phyloP scores from a whole-genome alignment of 139 green algal genomes.

The Microglena sp. region DNA sequence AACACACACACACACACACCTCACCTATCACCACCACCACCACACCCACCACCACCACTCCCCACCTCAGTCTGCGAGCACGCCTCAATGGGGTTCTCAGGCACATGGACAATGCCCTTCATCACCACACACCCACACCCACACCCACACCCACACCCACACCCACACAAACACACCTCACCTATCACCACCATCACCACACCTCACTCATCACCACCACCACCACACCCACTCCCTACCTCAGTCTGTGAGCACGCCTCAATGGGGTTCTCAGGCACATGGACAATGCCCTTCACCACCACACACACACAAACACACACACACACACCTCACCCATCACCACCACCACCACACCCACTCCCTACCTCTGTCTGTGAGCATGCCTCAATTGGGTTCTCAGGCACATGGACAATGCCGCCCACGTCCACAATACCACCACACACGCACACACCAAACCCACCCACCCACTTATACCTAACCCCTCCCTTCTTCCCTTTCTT shows the following conservation, averaged over 20 bases:
- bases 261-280: constrained; percentile 46
- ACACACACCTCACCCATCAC: background rate
- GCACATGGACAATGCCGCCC: constrained; percentile 46
- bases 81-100: too few species aligned
- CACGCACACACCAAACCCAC: too few species aligned
- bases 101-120: constrained; percentile 1
- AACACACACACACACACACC: too few species aligned
- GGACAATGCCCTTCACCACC: constrained; percentile 43
- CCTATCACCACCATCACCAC: background rate
- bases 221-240: too few species aligned
- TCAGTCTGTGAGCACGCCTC: constrained; percentile 73
- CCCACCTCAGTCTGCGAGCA: too few species aligned
- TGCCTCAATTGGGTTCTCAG: constrained; percentile 51
- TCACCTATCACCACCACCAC: too few species aligned
- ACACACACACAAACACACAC: background rate
- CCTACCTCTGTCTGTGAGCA: constrained; percentile 79
- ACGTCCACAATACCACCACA: constrained; percentile 97
- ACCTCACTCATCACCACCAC: background rate
- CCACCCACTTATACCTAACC: too few species aligned
- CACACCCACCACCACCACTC: too few species aligned
- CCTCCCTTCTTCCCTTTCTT: too few species aligned
- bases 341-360: too few species aligned
- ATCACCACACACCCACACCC: constrained; percentile 1
- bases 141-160: background rate
- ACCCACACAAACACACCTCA: background rate